Base-by-base conservation (phyloP, 139 green algal species). In the Gonium pectorale region DNA sequence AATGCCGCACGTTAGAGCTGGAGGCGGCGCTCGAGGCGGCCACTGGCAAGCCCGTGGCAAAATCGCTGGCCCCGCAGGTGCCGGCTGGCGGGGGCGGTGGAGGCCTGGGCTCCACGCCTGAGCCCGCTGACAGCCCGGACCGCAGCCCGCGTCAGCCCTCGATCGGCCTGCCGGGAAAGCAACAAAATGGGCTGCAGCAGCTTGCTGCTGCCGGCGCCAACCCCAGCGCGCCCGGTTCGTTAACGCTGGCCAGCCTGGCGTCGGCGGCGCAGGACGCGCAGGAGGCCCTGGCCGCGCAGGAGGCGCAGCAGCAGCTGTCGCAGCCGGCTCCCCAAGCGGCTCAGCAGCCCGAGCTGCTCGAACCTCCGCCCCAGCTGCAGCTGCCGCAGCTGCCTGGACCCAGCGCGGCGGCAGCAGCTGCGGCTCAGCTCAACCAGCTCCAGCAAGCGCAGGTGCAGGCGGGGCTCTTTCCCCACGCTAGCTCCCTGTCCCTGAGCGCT, bases 1-100 rank as follows among this genome's bases (percentile, higher is more conserved):
- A 90, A 79, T 70, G 71, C 33, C 85, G 85, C 15, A 80, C 87
- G 24, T 15, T 60, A 2, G 83, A 91, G 40, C 87, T 94, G 19
- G 89, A 94, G 31, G 6, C 41, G 0, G 24, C 37, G 60, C 43
- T 83, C 5, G 75, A 72, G 41, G 21, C n/a, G 6, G 41, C 62
- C 0, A 73, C 75, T 0, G 75, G 75, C 52, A 72, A 72, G 41
- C 75, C 75, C 2, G 41, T 72, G 7, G 4, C 75, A 17, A 72
- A 72, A 17, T 63, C 75, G 5, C 38, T 81, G 22, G 40, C 11
- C n/a, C n/a, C 29, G 29, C 67, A 75, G 38, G 67, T n/a, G n/a
- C n/a, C n/a, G n/a, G n/a, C n/a, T n/a, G n/a, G n/a, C n/a, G n/a
- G n/a, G n/a, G n/a, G n/a, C n/a, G n/a, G n/a, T n/a, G n/a, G n/a